Evolutionary conservation across 495 filamentous ascomycete species (phyloP).

Genomic region (Tuber indicum): DNA sequence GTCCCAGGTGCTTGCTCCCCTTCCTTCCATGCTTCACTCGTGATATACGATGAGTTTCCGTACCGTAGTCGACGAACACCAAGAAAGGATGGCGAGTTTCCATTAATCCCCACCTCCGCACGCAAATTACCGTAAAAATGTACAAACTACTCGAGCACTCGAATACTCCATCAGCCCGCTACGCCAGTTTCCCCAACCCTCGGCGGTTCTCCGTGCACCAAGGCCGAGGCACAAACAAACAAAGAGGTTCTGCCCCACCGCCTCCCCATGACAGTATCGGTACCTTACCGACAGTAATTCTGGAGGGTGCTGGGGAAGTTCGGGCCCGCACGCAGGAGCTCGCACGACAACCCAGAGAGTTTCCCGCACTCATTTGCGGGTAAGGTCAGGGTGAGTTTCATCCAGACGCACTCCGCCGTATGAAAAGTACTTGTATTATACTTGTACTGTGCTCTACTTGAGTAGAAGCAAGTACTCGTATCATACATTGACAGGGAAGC

Average conservation of each 20-base stretch:
- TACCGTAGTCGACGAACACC: not conserved
- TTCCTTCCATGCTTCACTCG: not conserved
- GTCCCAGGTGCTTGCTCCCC: too few species aligned
- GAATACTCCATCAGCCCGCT: not conserved
- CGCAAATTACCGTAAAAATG: not conserved
- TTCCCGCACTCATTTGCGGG: not conserved
- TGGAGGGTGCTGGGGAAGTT: not conserved
- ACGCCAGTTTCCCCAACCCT: not conserved
- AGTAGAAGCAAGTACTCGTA: not conserved
- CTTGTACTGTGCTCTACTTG: too few species aligned
- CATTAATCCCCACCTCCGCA: not conserved
- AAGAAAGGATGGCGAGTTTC: not conserved
- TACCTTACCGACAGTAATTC: not conserved
- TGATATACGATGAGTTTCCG: not conserved
- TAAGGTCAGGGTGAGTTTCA: not conserved
- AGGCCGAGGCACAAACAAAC: not conserved
- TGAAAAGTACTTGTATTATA: too few species aligned
- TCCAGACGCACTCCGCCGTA: not conserved
- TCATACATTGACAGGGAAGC: not conserved
- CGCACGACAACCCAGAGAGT: not conserved
- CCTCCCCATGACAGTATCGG: not conserved
- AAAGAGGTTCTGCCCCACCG: not conserved
- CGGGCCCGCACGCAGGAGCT: not conserved
- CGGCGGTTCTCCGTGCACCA: not conserved
- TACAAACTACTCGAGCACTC: not conserved